These are phyloP conservation scores for Mortierella sp. DNA, from an alignment of 371 early-diverging fungal genomes.

Conservation along the genomic window DNA sequence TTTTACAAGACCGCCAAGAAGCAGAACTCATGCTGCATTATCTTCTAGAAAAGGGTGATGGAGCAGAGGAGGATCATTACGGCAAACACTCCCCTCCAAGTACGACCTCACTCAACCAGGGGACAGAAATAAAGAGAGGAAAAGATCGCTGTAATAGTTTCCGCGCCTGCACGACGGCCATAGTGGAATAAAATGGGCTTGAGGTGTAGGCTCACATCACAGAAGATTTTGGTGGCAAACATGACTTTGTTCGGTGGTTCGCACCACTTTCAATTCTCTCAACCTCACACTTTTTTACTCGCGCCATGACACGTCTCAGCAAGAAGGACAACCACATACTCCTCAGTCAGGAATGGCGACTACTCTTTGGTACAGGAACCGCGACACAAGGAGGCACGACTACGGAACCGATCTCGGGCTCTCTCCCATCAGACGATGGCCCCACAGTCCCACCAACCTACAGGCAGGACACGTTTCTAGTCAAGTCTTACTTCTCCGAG, in stretches of 20 bases:
- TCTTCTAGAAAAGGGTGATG: conserved; percentile 44
- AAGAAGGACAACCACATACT: conserved; percentile 33
- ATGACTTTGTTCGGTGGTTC: not conserved
- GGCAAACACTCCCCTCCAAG: too few species aligned
- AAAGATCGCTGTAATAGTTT: not conserved
- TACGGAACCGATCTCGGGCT: not conserved
- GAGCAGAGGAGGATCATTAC: not conserved
- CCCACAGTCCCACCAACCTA: not conserved
- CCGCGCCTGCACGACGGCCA: too few species aligned
- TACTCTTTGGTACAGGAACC: conserved; percentile 9
- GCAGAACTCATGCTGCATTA: conserved; percentile 90
- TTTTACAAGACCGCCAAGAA: conserved; percentile 99
- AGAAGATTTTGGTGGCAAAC: conserved; percentile 18
- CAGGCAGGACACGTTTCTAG: conserved; percentile 34
- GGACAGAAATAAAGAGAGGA: conserved; percentile 5
- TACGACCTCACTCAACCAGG: too few species aligned
- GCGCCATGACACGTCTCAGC: conserved; percentile 25
- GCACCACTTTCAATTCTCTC: not conserved
- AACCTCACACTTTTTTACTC: not conserved
- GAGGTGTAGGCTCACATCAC: too few species aligned
- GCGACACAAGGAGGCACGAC: conserved; percentile 1
- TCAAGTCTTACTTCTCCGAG: conserved; percentile 38
- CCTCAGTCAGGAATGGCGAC: conserved; percentile 40
- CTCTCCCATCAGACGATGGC: not conserved
- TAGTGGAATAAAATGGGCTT: too few species aligned